Base-by-base conservation (phyloP, 108 stramenopile genomes). In the Cyclotella kingstonii region DNA sequence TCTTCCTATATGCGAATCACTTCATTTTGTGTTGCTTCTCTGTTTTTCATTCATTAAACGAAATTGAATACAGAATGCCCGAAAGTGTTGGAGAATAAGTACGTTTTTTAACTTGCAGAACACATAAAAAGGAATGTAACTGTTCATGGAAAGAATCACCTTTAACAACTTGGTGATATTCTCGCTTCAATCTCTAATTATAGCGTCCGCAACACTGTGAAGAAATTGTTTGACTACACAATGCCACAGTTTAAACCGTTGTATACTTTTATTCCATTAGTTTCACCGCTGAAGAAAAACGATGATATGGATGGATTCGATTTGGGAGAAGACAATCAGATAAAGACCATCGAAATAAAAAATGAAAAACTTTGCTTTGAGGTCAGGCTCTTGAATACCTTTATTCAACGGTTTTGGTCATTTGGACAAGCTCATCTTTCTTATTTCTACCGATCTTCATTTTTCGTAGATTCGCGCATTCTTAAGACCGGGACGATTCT, bases 221-320 rank as follows among this genome's bases (percentile, higher is more conserved):
- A 66, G 38, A 46, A 60, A 4, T 46, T 31, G 64, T 74, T 74
- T 48, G 64, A 45, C 19, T 74, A 74, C 53, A 74, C 73, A 19
- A 66, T 74, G 39, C 73, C 73, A 9, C 19, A 35, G 8, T 54
- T 54, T 17, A 4, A 87, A 25, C 90, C 93, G 34, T 22, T 86
- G 10, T 86, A 89, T 53, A 76, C 86, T 22, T 94, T 80, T 70
- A 83, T 94, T 54, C 93, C 93, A 3, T 75, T 94, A 27, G 89
- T 88, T 30, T 87, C 87, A 29, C 89, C 88, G 10, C 76, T 86
- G 38, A 88, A 88, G 58, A 72, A 84, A 17, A 71, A 84, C 50
- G 89, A 90, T 29, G 76, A 81, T 15, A 73, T 76, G 53, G 85
- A 81, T 56, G 90, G 90, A n/a, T 94, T 85, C 60, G 79, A 91